These are phyloP conservation scores for Stromatinia cepivora DNA, from an alignment of 2,329 filamentous ascomycete genomes.

Conservation along the genomic window DNA sequence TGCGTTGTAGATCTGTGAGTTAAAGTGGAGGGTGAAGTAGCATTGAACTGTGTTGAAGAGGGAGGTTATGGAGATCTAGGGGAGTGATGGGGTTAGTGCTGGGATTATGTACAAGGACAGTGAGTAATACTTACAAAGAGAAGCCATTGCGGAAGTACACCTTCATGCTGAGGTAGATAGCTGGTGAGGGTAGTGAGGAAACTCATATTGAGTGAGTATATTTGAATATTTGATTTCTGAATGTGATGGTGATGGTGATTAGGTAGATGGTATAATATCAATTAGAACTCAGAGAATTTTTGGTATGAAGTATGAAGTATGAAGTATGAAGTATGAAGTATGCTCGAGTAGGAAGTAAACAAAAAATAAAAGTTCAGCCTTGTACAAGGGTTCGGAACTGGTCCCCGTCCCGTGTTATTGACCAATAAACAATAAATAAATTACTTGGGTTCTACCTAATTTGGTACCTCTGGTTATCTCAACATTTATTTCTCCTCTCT, in stretches of 20 bases:
- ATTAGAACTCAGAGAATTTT: not conserved
- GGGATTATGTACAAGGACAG: not conserved
- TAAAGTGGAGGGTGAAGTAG: slow-evolving; percentile 77
- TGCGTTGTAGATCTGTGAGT: slow-evolving; percentile 74
- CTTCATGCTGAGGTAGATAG: slow-evolving; percentile 43
- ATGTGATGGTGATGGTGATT: not conserved
- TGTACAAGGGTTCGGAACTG: not conserved
- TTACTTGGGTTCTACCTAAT: not conserved
- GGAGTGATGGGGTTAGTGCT: slow-evolving; percentile 1
- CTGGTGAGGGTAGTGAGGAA: slow-evolving; percentile 29
- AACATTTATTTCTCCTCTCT: too few species aligned
- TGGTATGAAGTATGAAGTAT: not conserved
- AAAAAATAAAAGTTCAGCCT: not conserved
- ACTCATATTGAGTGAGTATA: slow-evolving; percentile 9
- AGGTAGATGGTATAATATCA: not conserved
- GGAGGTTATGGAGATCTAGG: slow-evolving; percentile 77
- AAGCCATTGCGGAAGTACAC: slow-evolving; percentile 64
- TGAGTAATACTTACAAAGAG: slow-evolving; percentile 52
- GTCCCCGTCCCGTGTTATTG: not conserved
- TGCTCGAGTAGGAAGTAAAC: not conserved
- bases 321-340: not conserved
- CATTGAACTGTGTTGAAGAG: slow-evolving; percentile 83
- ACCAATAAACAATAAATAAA: not conserved
- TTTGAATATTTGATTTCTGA: not conserved
- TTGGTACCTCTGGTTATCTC: not conserved